phyloP scores from a whole-genome alignment of 257 asterid genomes.

The Sherardia arvensis region DNA sequence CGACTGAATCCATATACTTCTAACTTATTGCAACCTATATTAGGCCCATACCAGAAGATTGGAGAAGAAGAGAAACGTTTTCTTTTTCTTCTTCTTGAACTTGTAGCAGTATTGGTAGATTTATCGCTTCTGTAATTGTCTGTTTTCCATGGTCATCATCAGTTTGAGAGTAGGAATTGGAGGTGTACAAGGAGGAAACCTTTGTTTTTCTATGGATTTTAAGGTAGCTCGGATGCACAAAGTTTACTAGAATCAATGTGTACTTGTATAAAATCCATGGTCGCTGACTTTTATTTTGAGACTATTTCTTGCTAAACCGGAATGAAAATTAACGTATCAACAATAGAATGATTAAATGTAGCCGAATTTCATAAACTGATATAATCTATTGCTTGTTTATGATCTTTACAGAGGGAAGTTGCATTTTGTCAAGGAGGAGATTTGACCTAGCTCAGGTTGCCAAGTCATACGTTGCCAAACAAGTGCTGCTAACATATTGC shows the following conservation, averaged over 20 bases:
- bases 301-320: no score
- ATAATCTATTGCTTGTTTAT: no score
- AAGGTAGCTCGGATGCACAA: neutral
- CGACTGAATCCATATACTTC: neutral
- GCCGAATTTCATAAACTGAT: no score
- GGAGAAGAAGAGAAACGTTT: neutral
- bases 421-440: no score
- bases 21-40: neutral
- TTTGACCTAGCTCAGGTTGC: no score
- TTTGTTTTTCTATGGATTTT: neutral
- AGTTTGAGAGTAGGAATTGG: neutral
- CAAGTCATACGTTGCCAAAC: no score
- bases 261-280: neutral
- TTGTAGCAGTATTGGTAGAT: neutral
- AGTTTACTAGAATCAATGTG: neutral
- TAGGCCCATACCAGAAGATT: neutral
- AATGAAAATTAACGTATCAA: no score
- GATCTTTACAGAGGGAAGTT: no score
- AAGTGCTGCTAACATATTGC: no score
- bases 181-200: slow-evolving; percentile 4
- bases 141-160: neutral
- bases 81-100: neutral
- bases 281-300: no score
- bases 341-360: no score
- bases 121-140: neutral